Conservation (phyloP, 2,329 filamentous ascomycete genomes). For the Chaetomiaceae sp. region DNA sequence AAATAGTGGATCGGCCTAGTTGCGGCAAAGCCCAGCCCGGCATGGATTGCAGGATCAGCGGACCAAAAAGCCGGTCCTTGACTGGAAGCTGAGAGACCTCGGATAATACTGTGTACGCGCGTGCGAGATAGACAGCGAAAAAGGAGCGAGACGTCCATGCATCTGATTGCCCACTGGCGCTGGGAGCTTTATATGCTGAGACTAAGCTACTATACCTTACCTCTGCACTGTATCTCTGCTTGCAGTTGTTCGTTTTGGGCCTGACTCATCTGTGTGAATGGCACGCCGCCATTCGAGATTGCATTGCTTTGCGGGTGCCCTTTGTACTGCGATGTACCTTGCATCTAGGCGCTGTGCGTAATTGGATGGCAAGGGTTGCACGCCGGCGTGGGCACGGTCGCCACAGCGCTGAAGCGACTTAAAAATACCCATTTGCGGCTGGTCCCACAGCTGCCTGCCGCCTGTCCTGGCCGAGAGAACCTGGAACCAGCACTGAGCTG, state of each 20-base stretch:
- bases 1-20: background rate
- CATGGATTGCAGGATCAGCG: conserved; percentile 3
- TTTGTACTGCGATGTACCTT: conserved; percentile 15
- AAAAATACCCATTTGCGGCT: conserved; percentile 8
- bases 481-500: conserved; percentile 18
- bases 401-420: conserved; percentile 13
- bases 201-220: no score
- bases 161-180: no score
- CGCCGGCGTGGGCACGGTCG: background rate
- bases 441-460: conserved; percentile 1
- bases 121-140: no score
- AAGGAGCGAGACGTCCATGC: no score
- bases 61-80: background rate
- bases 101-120: background rate
- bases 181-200: no score
- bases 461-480: conserved; percentile 5
- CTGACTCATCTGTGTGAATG: conserved; percentile 8
- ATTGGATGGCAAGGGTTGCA: background rate
- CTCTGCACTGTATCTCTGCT: no score
- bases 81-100: background rate
- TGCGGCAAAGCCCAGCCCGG: conserved; percentile 1
- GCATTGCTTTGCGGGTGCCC: background rate
- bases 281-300: background rate
- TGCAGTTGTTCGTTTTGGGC: background rate
- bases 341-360: conserved; percentile 3